Evolutionary conservation across 306 rosid genomes (phyloP).

Genomic region (Senna siamea): DNA sequence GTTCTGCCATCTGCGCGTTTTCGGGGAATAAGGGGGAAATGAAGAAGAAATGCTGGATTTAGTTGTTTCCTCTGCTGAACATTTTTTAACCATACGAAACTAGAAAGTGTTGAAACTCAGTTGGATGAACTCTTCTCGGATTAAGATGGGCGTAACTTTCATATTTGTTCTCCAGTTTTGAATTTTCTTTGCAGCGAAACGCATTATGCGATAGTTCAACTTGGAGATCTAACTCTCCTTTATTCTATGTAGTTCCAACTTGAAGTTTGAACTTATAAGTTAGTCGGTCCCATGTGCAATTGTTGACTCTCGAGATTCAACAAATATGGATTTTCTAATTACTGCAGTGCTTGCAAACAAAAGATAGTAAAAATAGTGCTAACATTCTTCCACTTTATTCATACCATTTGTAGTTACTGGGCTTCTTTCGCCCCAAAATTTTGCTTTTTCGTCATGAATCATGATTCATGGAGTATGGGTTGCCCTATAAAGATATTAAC

Average conservation of each 20-base stretch:
- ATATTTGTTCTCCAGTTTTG: neutral
- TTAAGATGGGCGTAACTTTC: conserved; percentile 24
- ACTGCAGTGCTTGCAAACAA: neutral
- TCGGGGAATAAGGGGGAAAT: conserved; percentile 35
- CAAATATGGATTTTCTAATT: conserved; percentile 8
- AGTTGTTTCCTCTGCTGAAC: conserved; percentile 28
- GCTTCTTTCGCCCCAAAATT: conserved; percentile 8
- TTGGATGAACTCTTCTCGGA: conserved; percentile 27
- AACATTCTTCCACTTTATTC: neutral
- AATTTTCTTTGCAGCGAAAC: conserved; percentile 22
- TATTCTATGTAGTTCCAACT: conserved; percentile 4
- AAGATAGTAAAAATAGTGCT: neutral
- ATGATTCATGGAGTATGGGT: neutral
- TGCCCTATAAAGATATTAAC: conserved; percentile 1
- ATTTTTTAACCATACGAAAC: conserved; percentile 14
- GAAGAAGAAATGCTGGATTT: conserved; percentile 28
- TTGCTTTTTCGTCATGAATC: conserved; percentile 1
- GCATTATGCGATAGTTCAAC: conserved; percentile 19
- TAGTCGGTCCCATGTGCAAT: conserved; percentile 11
- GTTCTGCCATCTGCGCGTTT: conserved; percentile 24
- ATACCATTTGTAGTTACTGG: neutral
- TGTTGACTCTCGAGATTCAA: neutral
- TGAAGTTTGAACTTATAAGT: conserved; percentile 27
- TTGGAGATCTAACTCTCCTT: conserved; percentile 49
- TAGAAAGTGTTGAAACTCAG: conserved; percentile 28